A percentile compares a stretch with the other conserved stretches of the same genome.
Conservation (phyloP, 2,329 filamentous ascomycete genomes). For the Simplicillium aogashimaense region DNA sequence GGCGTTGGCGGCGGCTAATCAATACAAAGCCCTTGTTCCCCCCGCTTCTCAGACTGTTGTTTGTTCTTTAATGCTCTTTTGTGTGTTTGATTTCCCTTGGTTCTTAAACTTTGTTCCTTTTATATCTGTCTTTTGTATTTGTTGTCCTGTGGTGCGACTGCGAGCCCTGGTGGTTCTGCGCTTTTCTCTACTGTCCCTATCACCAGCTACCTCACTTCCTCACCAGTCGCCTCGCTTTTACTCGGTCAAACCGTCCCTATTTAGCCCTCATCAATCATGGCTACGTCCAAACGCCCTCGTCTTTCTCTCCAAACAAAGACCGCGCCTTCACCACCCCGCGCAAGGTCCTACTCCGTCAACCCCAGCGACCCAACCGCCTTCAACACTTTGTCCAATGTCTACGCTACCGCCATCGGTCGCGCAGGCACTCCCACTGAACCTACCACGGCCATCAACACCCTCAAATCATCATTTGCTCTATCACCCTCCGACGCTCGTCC, state of each 20-base stretch:
- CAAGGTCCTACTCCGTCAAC: conserved; percentile 30
- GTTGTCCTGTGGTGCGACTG: too few relatives aligned
- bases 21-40: too few relatives aligned
- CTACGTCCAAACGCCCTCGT: conserved; percentile 39
- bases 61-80: too few relatives aligned
- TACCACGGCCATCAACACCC: conserved; percentile 36
- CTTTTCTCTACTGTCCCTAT: background rate
- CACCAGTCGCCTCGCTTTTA: too few relatives aligned
- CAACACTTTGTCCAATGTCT: conserved; percentile 58
- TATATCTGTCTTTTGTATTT: too few relatives aligned
- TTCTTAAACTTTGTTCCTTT: too few relatives aligned
- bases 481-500: conserved; percentile 19
- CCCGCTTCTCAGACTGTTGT: too few relatives aligned
- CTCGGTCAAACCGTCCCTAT: too few relatives aligned
- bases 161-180: too few relatives aligned
- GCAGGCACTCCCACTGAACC: conserved; percentile 16
- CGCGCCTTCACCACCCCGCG: conserved; percentile 13
- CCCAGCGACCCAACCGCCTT: conserved; percentile 52
- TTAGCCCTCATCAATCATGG: too few relatives aligned
- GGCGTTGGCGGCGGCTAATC: too few relatives aligned
- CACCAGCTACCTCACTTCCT: conserved; percentile 1
- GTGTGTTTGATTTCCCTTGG: too few relatives aligned
- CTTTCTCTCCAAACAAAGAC: conserved; percentile 43
- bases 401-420: conserved; percentile 52
- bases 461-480: conserved; percentile 17